phyloP scores from a whole-genome alignment of 345 rosid genomes.

The Eucalyptus pumila region DNA sequence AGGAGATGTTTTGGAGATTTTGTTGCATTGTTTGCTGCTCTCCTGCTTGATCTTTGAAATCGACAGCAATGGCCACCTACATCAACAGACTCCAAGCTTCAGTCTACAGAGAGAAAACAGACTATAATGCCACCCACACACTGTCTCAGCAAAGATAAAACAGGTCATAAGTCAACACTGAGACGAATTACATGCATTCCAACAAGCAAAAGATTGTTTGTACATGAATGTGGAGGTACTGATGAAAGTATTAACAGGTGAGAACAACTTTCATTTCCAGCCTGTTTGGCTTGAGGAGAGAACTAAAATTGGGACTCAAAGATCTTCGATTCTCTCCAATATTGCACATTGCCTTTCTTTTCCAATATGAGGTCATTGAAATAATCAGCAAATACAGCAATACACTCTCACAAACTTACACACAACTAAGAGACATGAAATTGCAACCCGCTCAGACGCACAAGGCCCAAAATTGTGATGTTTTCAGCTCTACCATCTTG shows the following conservation, averaged over 20 bases:
- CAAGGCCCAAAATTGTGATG: not conserved
- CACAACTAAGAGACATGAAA: not conserved
- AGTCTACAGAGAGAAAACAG: not conserved
- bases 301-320: not conserved
- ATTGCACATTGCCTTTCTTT: not conserved
- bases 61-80: conserved; percentile 78
- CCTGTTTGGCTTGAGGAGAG: not conserved
- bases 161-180: not conserved
- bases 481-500: not conserved
- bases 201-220: not conserved
- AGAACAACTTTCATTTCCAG: not conserved
- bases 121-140: not conserved
- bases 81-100: not conserved
- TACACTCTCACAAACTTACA: not conserved
- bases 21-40: conserved; percentile 98
- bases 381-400: not conserved
- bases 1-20: conserved; percentile 77
- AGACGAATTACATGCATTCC: not conserved
- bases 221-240: not conserved
- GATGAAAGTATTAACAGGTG: not conserved
- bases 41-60: conserved; percentile 91
- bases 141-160: not conserved
- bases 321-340: not conserved
- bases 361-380: not conserved
- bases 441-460: not conserved